phyloP scores from a whole-genome alignment of 1,284 basidiomycete genomes.

The Puccinia polysora region DNA sequence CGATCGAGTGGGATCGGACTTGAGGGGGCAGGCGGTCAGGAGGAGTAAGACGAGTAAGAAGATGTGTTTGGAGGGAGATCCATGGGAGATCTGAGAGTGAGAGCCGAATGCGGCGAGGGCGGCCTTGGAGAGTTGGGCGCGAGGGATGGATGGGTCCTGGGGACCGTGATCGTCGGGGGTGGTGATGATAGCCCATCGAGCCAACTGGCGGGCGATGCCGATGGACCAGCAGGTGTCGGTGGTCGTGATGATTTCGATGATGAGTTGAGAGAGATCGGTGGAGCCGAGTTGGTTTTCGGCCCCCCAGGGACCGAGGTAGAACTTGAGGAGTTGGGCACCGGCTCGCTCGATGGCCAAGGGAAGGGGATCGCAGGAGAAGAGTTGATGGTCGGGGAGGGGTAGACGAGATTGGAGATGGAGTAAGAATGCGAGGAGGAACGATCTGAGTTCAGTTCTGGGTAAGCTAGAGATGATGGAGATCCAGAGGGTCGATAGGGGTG shows the following conservation, averaged over 20 bases:
- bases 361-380: neutral
- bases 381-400: neutral
- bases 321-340: constrained; percentile 3
- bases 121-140: neutral
- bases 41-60: constrained; percentile 35
- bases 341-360: constrained; percentile 9
- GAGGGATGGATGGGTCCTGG: too few species aligned
- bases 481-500: constrained; percentile 13
- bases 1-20: neutral
- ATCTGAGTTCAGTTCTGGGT: constrained; percentile 22
- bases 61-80: constrained; percentile 9
- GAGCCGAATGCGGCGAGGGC: constrained; percentile 3
- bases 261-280: neutral
- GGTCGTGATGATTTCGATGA: constrained; percentile 6
- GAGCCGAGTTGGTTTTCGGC: constrained; percentile 4
- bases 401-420: constrained; percentile 10
- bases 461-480: constrained; percentile 12
- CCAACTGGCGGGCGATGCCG: constrained; percentile 15
- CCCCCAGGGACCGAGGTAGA: constrained; percentile 24
- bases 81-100: constrained; percentile 16
- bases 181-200: constrained; percentile 14
- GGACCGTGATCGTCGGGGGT: neutral
- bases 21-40: constrained; percentile 13
- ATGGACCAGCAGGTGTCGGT: constrained; percentile 20
- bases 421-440: constrained; percentile 5